These are phyloP conservation scores for Trametes sp. DNA, from an alignment of 1,284 basidiomycete species.

Conservation along the genomic window DNA sequence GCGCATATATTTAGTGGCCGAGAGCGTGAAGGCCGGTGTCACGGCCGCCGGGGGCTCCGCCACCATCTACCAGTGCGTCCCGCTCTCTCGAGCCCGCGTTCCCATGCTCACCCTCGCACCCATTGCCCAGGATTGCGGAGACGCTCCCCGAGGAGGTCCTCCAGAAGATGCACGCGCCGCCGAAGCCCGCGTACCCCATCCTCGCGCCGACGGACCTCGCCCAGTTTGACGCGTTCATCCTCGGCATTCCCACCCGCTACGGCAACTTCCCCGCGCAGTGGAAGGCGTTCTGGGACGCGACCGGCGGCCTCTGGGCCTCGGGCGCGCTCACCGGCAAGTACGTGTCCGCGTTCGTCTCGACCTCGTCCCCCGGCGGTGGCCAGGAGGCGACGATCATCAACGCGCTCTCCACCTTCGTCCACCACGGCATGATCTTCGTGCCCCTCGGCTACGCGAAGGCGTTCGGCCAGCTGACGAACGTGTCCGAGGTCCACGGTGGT, in stretches of 20 bases:
- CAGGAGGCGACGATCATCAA: constrained; percentile 76
- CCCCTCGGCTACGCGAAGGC: constrained; percentile 78
- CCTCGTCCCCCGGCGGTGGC: constrained; percentile 72
- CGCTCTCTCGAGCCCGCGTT: background rate
- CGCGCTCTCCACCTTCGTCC: constrained; percentile 75
- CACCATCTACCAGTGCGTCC: constrained; percentile 76
- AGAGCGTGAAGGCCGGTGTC: constrained; percentile 78
- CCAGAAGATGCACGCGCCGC: constrained; percentile 77
- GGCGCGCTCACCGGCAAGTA: constrained; percentile 85
- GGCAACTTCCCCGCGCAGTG: constrained; percentile 77
- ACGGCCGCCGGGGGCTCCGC: constrained; percentile 74
- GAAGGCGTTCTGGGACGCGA: constrained; percentile 86
- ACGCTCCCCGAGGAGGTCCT: constrained; percentile 85
- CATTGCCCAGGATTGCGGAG: constrained; percentile 72
- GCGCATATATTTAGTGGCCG: constrained; percentile 64
- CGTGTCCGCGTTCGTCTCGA: constrained; percentile 76
- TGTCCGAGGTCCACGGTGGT: constrained; percentile 77
- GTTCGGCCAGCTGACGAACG: constrained; percentile 64
- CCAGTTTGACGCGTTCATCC: constrained; percentile 71
- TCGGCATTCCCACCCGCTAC: constrained; percentile 84
- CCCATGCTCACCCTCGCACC: constrained; percentile 4
- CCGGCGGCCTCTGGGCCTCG: constrained; percentile 78
- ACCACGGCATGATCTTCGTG: constrained; percentile 84
- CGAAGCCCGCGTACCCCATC: constrained; percentile 77
- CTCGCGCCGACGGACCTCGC: constrained; percentile 71